phyloP scores from a whole-genome alignment of 805 yeast genomes.

The Lachancea quebecensis region DNA sequence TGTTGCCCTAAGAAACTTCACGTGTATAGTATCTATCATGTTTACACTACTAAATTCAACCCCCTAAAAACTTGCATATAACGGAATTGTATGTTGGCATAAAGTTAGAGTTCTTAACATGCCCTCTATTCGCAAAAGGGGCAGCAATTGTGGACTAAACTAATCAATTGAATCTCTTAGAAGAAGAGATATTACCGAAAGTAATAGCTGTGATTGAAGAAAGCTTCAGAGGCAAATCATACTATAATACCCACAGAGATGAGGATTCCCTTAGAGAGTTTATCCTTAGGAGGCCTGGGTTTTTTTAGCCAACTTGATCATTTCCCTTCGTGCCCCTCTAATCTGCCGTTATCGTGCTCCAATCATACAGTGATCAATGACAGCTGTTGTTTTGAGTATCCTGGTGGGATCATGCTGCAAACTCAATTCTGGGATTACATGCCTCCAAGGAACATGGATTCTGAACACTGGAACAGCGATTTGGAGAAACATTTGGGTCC shows the following conservation, averaged over 20 bases:
- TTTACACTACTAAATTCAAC: too few relatives aligned
- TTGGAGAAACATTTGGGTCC: constrained; percentile 47
- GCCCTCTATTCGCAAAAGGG: too few relatives aligned
- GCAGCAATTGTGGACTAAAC: too few relatives aligned
- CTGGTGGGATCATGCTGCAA: constrained; percentile 75
- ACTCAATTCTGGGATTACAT: constrained; percentile 92
- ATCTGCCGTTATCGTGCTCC: constrained; percentile 54
- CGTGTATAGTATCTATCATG: too few relatives aligned
- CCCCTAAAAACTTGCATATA: too few relatives aligned
- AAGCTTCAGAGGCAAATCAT: too few relatives aligned
- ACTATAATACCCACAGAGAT: not conserved
- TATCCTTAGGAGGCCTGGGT: constrained; percentile 2
- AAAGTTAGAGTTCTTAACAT: too few relatives aligned
- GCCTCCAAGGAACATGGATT: constrained; percentile 39
- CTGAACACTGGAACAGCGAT: constrained; percentile 15
- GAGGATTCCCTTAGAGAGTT: constrained; percentile 5
- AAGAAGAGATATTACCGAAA: too few relatives aligned
- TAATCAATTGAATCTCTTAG: too few relatives aligned
- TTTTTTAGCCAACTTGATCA: not conserved
- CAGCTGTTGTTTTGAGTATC: constrained; percentile 78
- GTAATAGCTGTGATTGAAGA: too few relatives aligned
- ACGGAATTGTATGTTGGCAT: too few relatives aligned
- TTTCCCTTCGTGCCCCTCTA: constrained; percentile 41
- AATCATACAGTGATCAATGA: constrained; percentile 49
- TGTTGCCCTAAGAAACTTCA: too few relatives aligned